phyloP scores from a whole-genome alignment of 2,329 filamentous ascomycete genomes.

The Penicillium sp. region DNA sequence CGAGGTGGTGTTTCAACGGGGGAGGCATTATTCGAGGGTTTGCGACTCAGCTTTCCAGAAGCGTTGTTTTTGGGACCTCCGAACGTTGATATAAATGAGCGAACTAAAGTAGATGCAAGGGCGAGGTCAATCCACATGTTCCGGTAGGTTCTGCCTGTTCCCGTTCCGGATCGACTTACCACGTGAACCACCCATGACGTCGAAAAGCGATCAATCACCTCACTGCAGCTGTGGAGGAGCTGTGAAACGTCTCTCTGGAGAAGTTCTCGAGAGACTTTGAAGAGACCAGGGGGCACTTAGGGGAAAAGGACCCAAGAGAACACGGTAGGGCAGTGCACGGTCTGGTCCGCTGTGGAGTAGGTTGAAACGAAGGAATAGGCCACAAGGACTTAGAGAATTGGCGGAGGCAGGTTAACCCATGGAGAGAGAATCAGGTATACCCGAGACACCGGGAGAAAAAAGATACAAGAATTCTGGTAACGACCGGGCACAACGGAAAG shows the following conservation, averaged over 20 bases:
- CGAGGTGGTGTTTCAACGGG: constrained; percentile 25
- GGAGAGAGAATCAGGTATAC: constrained; percentile 1
- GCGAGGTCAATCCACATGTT: constrained; percentile 5
- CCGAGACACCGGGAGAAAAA: not conserved
- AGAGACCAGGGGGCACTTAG: constrained; percentile 3
- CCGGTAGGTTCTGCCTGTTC: not conserved
- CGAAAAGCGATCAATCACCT: constrained; percentile 10
- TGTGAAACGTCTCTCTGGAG: constrained; percentile 6
- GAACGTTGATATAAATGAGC: constrained; percentile 77
- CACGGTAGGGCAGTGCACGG: constrained; percentile 14
- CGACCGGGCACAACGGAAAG: not conserved
- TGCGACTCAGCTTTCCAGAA: constrained; percentile 40
- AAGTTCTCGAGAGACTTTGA: not conserved
- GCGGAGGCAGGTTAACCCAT: constrained; percentile 13
- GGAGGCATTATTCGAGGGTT: constrained; percentile 25
- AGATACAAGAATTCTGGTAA: not conserved
- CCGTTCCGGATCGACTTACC: constrained; percentile 31
- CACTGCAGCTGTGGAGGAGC: not conserved
- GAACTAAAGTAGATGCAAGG: constrained; percentile 56
- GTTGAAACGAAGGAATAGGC: constrained; percentile 4
- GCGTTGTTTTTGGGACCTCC: constrained; percentile 31
- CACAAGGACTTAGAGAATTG: not conserved
- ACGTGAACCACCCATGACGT: constrained; percentile 40
- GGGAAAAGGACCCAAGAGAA: constrained; percentile 14
- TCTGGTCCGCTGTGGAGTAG: constrained; percentile 7